These are phyloP conservation scores for Pyrenochaeta sp. DNA, from an alignment of 2,329 filamentous ascomycete species.

Conservation along the genomic window DNA sequence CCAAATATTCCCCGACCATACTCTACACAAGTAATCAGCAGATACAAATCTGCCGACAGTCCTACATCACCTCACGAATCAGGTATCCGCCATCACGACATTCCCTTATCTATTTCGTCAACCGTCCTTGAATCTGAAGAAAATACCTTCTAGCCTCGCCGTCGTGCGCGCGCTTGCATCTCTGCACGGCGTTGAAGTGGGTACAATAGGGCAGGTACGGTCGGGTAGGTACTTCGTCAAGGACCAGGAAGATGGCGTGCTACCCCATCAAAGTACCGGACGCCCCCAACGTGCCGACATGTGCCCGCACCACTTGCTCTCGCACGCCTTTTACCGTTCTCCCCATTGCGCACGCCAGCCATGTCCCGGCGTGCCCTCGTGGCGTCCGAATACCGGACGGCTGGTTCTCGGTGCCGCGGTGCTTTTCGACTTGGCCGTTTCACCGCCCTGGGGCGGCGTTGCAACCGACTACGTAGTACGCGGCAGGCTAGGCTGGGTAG, in stretches of 20 bases:
- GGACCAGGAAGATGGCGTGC: slow-evolving; percentile 34
- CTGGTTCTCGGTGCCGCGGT: too few species aligned
- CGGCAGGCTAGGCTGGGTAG: too few species aligned
- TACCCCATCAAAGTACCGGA: slow-evolving; percentile 23
- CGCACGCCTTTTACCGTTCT: too few species aligned
- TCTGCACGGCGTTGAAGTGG: slow-evolving; percentile 2
- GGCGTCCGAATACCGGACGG: slow-evolving; percentile 7
- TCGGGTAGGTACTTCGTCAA: slow-evolving; percentile 20
- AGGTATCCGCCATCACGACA: slow-evolving; percentile 14
- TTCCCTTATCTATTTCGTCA: slow-evolving; percentile 12
- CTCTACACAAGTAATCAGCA: not conserved
- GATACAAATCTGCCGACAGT: not conserved
- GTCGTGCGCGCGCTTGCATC: not conserved
- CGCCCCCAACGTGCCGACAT: slow-evolving; percentile 3
- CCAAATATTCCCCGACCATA: not conserved
- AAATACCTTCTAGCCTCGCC: not conserved
- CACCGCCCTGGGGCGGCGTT: too few species aligned
- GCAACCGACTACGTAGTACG: too few species aligned
- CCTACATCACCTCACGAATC: not conserved
- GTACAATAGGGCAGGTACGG: not conserved
- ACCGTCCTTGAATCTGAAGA: not conserved
- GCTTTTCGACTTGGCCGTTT: too few species aligned
- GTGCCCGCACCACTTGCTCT: not conserved
- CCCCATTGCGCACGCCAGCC: not conserved
- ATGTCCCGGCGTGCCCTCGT: not conserved